Evolutionary conservation across 257 asterid genomes (phyloP).

Genomic region (Solanum peruvianum): DNA sequence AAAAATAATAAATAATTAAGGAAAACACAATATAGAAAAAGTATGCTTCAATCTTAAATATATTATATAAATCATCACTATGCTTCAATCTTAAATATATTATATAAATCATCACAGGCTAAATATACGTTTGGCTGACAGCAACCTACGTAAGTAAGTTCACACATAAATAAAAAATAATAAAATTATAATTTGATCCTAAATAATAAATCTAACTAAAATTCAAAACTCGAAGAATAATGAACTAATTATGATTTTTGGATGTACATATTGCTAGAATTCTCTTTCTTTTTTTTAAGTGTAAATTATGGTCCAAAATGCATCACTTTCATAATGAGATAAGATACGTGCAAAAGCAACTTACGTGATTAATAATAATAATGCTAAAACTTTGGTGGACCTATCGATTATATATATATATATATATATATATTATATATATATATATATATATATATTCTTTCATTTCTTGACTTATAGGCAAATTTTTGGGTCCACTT

Average conservation of each 20-base stretch:
- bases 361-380: not conserved
- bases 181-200: not conserved
- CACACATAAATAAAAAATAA: not conserved
- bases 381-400: not conserved
- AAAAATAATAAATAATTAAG: not conserved
- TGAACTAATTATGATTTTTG: not conserved
- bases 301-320: not conserved
- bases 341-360: conserved; percentile 1
- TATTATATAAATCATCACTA: not conserved
- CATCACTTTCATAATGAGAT: not conserved
- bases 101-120: not conserved
- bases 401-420: not conserved
- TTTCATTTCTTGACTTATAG: not conserved
- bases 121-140: not conserved
- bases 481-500: not conserved
- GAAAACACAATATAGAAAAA: not conserved
- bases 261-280: not conserved
- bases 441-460: not conserved
- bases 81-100: not conserved
- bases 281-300: not conserved
- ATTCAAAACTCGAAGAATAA: not conserved
- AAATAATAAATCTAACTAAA: not conserved
- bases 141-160: not conserved
- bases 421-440: not conserved
- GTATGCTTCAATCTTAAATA: not conserved